These are phyloP conservation scores for Microcyclosporella mali DNA, from an alignment of 2,329 filamentous ascomycete genomes.

Conservation along the genomic window DNA sequence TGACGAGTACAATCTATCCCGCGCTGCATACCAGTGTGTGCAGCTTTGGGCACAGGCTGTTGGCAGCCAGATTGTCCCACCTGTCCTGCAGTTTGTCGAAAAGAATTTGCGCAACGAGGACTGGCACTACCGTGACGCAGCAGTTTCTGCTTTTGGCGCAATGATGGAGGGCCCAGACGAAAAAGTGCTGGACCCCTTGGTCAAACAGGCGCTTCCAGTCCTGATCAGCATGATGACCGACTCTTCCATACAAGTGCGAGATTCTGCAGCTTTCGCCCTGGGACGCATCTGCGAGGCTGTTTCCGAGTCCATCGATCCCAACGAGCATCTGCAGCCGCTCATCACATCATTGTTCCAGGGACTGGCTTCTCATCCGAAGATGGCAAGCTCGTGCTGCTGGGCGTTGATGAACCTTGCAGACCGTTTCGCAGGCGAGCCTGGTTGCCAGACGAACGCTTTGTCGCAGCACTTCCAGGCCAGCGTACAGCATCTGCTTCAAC, in stretches of 20 bases:
- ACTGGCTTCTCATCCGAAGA: slow-evolving; percentile 85
- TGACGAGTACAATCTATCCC: slow-evolving; percentile 94
- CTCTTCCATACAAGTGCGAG: slow-evolving; percentile 78
- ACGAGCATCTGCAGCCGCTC: slow-evolving; percentile 72
- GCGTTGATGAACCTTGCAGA: slow-evolving; percentile 97
- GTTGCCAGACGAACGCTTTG: slow-evolving; percentile 71
- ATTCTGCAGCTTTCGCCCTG: slow-evolving; percentile 91
- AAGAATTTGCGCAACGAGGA: slow-evolving; percentile 81
- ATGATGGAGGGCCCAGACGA: slow-evolving; percentile 99
- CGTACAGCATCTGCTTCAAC: slow-evolving; percentile 73
- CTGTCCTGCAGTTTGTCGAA: slow-evolving; percentile 88
- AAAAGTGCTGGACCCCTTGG: slow-evolving; percentile 82
- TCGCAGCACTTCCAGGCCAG: slow-evolving; percentile 92
- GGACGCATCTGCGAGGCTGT: slow-evolving; percentile 94
- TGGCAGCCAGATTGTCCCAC: slow-evolving; percentile 72
- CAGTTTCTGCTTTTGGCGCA: slow-evolving; percentile 92
- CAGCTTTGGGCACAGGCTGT: slow-evolving; percentile 94
- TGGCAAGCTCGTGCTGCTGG: slow-evolving; percentile 98
- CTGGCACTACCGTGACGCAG: slow-evolving; percentile 92
- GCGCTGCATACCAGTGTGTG: slow-evolving; percentile 92
- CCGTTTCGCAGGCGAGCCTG: slow-evolving; percentile 82
- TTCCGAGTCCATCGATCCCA: slow-evolving; percentile 82
- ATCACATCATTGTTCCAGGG: slow-evolving; percentile 87
- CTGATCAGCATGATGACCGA: slow-evolving; percentile 93
- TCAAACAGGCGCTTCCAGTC: slow-evolving; percentile 90